Evolutionary conservation across 495 filamentous ascomycete genomes (phyloP).

Genomic region (Penicillium soppii): DNA sequence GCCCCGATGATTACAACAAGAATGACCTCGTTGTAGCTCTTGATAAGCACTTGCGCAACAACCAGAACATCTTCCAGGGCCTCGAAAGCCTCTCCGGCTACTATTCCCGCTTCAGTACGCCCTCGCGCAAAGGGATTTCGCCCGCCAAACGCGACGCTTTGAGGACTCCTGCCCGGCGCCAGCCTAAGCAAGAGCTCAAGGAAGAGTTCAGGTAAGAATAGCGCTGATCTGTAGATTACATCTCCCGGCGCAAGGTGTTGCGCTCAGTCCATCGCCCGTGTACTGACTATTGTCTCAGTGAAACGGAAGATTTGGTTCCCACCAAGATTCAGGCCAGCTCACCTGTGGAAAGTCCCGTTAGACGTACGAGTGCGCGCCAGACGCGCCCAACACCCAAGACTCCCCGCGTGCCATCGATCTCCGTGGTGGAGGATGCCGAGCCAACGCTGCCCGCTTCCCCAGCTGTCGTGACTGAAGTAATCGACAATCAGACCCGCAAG

Average conservation of each 20-base stretch:
- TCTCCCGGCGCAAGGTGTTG: not conserved
- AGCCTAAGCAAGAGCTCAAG: constrained; percentile 31
- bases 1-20: constrained; percentile 73
- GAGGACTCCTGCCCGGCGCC: constrained; percentile 13
- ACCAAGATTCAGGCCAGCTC: not conserved
- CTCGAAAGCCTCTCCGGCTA: constrained; percentile 70
- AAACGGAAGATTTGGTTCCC: not conserved
- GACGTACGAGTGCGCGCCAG: constrained; percentile 1
- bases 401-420: constrained; percentile 22
- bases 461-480: constrained; percentile 73
- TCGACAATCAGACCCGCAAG: constrained; percentile 70
- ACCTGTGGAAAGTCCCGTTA: not conserved
- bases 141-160: constrained; percentile 72
- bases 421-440: constrained; percentile 10
- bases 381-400: constrained; percentile 17
- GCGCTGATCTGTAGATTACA: too few relatives aligned
- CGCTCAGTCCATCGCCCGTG: not conserved
- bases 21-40: constrained; percentile 75
- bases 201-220: constrained; percentile 43
- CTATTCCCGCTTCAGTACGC: constrained; percentile 63
- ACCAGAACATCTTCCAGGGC: constrained; percentile 57
- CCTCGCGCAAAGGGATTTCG: constrained; percentile 48
- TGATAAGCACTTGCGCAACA: constrained; percentile 68
- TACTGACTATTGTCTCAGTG: not conserved
- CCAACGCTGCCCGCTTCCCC: constrained; percentile 73